Evolutionary conservation across 352 stramenopile species (phyloP).

Genomic region (Elongisporangium undulatum): DNA sequence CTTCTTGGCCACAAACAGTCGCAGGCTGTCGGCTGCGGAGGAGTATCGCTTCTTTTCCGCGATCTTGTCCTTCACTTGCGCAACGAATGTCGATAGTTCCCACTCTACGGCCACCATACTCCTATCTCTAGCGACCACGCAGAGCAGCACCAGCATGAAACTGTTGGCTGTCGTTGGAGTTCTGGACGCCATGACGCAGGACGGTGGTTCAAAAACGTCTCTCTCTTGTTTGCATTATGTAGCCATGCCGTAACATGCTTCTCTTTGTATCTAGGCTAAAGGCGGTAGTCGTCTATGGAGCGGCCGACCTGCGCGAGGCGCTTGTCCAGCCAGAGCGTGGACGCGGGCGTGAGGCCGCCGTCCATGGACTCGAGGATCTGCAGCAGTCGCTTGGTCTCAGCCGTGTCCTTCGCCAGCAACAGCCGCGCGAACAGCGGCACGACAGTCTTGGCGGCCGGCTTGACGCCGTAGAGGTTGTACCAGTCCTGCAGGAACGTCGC

Average conservation of each 20-base stretch:
- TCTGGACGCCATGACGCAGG: too few relatives aligned
- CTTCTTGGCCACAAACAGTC: too few relatives aligned
- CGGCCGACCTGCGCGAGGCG: slow-evolving; percentile 47
- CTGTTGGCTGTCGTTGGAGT: too few relatives aligned
- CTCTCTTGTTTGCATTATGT: neutral
- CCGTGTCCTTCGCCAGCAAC: slow-evolving; percentile 37
- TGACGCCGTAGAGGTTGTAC: slow-evolving; percentile 78
- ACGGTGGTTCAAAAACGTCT: neutral
- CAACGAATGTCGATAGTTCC: too few relatives aligned
- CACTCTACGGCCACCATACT: too few relatives aligned
- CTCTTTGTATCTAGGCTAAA: slow-evolving; percentile 11
- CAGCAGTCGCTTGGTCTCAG: slow-evolving; percentile 64
- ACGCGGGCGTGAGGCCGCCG: slow-evolving; percentile 51
- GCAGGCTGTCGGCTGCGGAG: too few relatives aligned
- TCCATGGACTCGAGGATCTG: slow-evolving; percentile 80
- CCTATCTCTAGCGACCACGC: too few relatives aligned
- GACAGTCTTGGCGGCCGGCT: slow-evolving; percentile 66
- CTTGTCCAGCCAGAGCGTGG: slow-evolving; percentile 70
- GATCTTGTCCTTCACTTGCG: too few relatives aligned
- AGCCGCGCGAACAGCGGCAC: slow-evolving; percentile 64
- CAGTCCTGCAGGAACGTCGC: slow-evolving; percentile 79
- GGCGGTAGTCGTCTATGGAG: slow-evolving; percentile 57
- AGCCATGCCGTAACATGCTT: neutral
- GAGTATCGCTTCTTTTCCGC: too few relatives aligned
- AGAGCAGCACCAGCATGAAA: too few relatives aligned